Evolutionary conservation across 2,329 filamentous ascomycete species (phyloP), one percentile per base, ranked within the genome.

Genomic region (Achaetomium macrosporum): DNA sequence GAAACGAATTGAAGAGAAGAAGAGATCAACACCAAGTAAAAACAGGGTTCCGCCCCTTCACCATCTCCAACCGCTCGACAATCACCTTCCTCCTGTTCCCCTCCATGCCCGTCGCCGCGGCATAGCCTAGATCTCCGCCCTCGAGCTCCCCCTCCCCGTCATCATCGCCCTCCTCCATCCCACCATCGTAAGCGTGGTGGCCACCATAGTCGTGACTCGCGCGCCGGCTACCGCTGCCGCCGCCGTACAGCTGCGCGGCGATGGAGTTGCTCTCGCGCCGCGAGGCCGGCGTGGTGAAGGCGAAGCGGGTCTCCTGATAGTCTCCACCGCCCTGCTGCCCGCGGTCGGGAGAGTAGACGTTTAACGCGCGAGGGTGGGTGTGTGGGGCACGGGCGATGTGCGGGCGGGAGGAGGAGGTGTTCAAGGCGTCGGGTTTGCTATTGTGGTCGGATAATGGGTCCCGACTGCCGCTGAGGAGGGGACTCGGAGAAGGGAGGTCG

Each of bases 11-110:
- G 4, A 25, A 25, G 25, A 4, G 25, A 25, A 25, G n/a, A n/a
- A n/a, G n/a, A 25, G 25, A 74, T 74, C 51, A 97, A 75, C 93
- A 99, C 88, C 93, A 99, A 42, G 88, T 96, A 71, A 99, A 99
- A 31, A 99, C 90, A 2, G 93, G 93, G 66, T 95, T 95, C 68
- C 87, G 87, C 66, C 85, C 89, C 77, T 97, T 97, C 57, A 99
- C 93, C 55, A 92, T 88, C 75, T 99, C 93, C 54, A 99, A 73
- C 58, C 93, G 79, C 76, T 99, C 93, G 44, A 99, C 91, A 75
- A 99, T 97, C 44, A 99, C 93, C 71, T 93, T 95, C 63, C 91
- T 82, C 67, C 87, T 84, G 64, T 90, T 88, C 12, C 88, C 88
- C 70, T 97, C 93, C 82, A 95, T 90, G 25, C 90, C 93, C 68